phyloP scores from a whole-genome alignment of 192 early-diverging fungal species.

The Rhizoclosmatium globosum region DNA sequence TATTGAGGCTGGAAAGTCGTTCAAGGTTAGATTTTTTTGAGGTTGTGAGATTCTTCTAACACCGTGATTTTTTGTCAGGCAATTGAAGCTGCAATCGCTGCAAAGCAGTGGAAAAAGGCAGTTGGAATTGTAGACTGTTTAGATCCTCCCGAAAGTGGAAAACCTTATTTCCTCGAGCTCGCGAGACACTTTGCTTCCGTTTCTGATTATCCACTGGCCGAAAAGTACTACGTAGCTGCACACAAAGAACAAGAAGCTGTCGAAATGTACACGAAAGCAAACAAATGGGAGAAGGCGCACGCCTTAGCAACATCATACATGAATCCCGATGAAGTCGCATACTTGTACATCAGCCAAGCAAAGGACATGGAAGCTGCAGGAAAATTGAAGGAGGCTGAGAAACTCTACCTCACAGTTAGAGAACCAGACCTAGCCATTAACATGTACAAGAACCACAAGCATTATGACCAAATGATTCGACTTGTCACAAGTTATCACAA shows the following conservation, averaged over 20 bases:
- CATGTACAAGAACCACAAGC: constrained; percentile 75
- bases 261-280: constrained; percentile 67
- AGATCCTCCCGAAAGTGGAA: constrained; percentile 57
- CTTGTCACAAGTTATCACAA: constrained; percentile 69
- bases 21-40: constrained; percentile 53
- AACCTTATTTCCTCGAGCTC: constrained; percentile 59
- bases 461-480: constrained; percentile 74
- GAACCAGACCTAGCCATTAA: constrained; percentile 74
- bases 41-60: background rate
- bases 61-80: background rate
- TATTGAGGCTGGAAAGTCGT: constrained; percentile 67
- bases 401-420: constrained; percentile 66
- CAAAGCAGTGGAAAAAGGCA: constrained; percentile 68
- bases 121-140: constrained; percentile 67
- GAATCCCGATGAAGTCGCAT: constrained; percentile 64
- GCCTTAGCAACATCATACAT: constrained; percentile 65
- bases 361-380: constrained; percentile 65
- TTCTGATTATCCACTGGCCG: constrained; percentile 54
- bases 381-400: constrained; percentile 70
- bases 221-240: constrained; percentile 67
- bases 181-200: constrained; percentile 62
- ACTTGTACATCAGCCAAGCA: constrained; percentile 67
- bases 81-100: constrained; percentile 35
- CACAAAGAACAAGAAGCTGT: constrained; percentile 68
- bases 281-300: constrained; percentile 74